Conservation (phyloP, 345 rosid genomes). For the Eucalyptus sp. region DNA sequence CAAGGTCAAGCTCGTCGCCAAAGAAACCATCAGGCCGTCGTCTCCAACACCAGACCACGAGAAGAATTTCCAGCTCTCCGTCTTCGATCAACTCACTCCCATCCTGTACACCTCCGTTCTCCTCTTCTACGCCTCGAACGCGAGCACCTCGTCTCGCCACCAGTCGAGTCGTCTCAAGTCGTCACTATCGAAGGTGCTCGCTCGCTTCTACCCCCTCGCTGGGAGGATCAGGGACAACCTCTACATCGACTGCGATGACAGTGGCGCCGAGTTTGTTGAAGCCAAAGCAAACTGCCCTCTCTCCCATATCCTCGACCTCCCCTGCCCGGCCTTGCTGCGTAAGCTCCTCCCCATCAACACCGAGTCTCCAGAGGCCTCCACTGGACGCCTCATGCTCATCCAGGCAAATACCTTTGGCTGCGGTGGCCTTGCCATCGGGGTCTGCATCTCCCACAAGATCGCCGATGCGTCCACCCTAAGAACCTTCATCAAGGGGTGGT, state of each 20-base stretch:
- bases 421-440: conserved; percentile 13
- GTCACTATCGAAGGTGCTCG: neutral
- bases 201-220: conserved; percentile 1
- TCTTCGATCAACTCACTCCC: conserved; percentile 1
- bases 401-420: conserved; percentile 11
- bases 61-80: neutral
- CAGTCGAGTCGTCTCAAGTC: neutral
- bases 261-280: conserved; percentile 6
- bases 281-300: neutral
- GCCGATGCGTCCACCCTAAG: neutral
- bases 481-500: conserved; percentile 3
- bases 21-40: conserved; percentile 1
- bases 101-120: neutral
- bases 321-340: neutral
- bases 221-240: neutral
- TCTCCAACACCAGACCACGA: conserved; percentile 1
- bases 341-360: neutral
- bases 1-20: neutral
- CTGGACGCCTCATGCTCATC: conserved; percentile 8
- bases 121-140: neutral
- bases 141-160: neutral
- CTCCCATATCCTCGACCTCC: neutral
- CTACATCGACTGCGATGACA: conserved; percentile 9
- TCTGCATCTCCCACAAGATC: conserved; percentile 8
- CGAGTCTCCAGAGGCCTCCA: neutral